Base-by-base conservation (phyloP, 2,329 filamentous ascomycete species). In the Penicillium sclerotiorum region DNA sequence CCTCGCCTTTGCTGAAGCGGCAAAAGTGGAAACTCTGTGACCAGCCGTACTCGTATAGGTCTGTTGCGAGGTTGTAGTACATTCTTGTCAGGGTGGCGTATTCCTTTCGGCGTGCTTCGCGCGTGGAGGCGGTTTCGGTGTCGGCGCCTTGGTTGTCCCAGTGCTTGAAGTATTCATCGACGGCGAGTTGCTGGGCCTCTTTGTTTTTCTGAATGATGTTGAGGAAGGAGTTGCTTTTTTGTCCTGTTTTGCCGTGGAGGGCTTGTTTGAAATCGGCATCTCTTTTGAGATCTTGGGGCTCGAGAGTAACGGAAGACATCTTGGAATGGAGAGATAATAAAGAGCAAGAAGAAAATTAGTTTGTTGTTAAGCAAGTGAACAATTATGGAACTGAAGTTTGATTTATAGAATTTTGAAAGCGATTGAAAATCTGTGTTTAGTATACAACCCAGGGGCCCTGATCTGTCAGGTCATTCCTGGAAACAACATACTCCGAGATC, bases 21-120 rank as follows among this genome's bases (percentile, higher is more conserved):
- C 90, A 95, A 81, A 99, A 97, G 77, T 99, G 93, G 82, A 41
- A 97, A 97, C 40, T 87, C 92, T 66, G 91, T 86, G 55, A 90
- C 92, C 93, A 99, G 64, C 91, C 94, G 64, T 96, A 93, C 78
- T 97, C 93, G 80, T 96, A 96, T 42, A 96, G 75, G 68, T 96
- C 92, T 60, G 92, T 96, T 13, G 90, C 91, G 40, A 96, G 84
- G 76, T 96, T 95, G 80, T 96, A 96, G 81, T 96, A 96, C 72
- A 96, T 91, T 80, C 89, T 85, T 38, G 93, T 96, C 68, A 97
- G 77, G 28, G 90, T 95, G 43, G 92, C 92, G 73, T 97, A 97
- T 76, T 96, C 89, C 53, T 22, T 43, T 27, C 28, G 17, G 21
- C 81, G 60, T 75, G 90, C 89, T 73, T 90, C 87, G 67, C 93